Conservation (phyloP, 495 filamentous ascomycete species). For the Hyaloscypha bicolor region DNA sequence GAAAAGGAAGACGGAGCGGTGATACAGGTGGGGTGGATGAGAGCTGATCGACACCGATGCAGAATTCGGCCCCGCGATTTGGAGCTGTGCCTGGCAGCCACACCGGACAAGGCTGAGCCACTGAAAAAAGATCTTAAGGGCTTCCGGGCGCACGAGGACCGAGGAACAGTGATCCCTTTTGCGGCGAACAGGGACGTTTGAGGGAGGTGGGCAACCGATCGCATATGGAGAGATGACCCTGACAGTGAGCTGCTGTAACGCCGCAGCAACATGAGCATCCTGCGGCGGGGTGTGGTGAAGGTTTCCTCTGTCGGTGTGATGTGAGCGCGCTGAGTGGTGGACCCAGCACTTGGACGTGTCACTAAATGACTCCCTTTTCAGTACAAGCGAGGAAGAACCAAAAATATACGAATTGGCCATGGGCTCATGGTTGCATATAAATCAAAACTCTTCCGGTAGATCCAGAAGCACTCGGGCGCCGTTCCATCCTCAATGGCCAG, state of each 20-base stretch:
- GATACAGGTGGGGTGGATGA: constrained; percentile 18
- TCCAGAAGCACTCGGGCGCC: neutral
- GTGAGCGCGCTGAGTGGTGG: neutral
- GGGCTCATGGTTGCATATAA: neutral
- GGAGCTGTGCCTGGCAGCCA: constrained; percentile 17
- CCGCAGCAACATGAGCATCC: constrained; percentile 15
- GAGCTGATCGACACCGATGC: constrained; percentile 14
- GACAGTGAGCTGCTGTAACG: constrained; percentile 2
- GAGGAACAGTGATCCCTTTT: constrained; percentile 15
- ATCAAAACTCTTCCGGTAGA: neutral
- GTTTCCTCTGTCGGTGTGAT: neutral
- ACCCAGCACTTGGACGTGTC: neutral
- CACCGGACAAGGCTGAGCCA: constrained; percentile 15
- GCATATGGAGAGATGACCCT: constrained; percentile 3
- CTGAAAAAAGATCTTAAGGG: constrained; percentile 2
- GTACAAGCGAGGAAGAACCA: neutral
- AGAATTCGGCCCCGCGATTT: constrained; percentile 31
- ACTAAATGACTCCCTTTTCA: neutral
- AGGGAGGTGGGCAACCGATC: neutral
- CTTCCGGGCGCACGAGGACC: constrained; percentile 13
- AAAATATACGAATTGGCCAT: neutral
- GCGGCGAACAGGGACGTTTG: neutral
- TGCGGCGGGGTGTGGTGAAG: neutral
- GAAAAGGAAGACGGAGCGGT: constrained; percentile 6
- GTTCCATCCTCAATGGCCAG: neutral